Evolutionary conservation across 768 basidiomycete genomes (phyloP).

Genomic region (Leccinum imitatum): DNA sequence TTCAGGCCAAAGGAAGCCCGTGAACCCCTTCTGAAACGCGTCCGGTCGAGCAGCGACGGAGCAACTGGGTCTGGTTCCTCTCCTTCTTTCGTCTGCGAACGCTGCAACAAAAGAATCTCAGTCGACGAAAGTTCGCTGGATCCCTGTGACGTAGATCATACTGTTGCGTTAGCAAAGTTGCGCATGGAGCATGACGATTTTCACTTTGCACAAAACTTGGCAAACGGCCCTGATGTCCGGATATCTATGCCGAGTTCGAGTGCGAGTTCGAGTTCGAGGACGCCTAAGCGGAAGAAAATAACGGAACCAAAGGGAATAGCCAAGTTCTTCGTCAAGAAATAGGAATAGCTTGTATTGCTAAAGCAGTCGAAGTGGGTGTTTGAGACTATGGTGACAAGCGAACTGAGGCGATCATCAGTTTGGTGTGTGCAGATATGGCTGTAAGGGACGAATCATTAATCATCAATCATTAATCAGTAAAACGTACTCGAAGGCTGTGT

Average conservation of each 20-base stretch:
- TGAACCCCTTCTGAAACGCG: slow-evolving; percentile 37
- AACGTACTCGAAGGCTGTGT: slow-evolving; percentile 2
- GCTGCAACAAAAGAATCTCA: slow-evolving; percentile 52
- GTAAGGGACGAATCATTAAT: not conserved
- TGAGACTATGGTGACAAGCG: not conserved
- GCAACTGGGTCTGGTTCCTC: slow-evolving; percentile 1
- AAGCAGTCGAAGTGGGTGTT: not conserved
- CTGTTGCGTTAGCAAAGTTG: slow-evolving; percentile 41
- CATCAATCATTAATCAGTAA: no score
- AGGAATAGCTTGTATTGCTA: slow-evolving; percentile 1
- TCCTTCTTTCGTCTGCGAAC: slow-evolving; percentile 53
- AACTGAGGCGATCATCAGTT: not conserved
- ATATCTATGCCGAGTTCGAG: slow-evolving; percentile 2
- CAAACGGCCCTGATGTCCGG: slow-evolving; percentile 38
- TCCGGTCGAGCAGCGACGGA: slow-evolving; percentile 32
- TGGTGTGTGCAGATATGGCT: slow-evolving; percentile 1
- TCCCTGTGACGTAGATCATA: slow-evolving; percentile 26
- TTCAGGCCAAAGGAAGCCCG: slow-evolving; percentile 44
- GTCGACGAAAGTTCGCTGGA: slow-evolving; percentile 26
- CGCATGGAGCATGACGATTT: slow-evolving; percentile 83
- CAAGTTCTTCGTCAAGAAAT: slow-evolving; percentile 45
- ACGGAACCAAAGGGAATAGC: slow-evolving; percentile 41
- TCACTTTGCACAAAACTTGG: slow-evolving; percentile 82
- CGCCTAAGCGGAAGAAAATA: slow-evolving; percentile 33
- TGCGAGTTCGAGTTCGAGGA: slow-evolving; percentile 8